Base-by-base conservation (phyloP, 148 eudicot genomes). In the Amaranthus palmeri region DNA sequence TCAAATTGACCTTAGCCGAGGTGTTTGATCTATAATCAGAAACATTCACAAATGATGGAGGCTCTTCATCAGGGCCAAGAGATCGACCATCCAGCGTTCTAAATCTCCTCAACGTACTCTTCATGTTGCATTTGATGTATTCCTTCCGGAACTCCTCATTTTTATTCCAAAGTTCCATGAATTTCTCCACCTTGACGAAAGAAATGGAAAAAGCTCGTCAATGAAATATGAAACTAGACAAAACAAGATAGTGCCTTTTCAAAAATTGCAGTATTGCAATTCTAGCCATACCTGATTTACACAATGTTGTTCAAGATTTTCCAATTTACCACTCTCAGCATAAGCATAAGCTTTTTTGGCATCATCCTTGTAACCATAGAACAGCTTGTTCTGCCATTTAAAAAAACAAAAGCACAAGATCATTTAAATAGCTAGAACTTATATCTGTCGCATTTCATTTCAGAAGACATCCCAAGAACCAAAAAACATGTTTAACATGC, bases 61-160 rank as follows among this genome's bases (percentile, higher is more conserved):
- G 84, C 75, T 81, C 83, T 81, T 95, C 97, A 75, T 87, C 84
- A 41, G 88, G 89, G 70, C 91, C 98, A 70, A 91, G 96, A 59
- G 93, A 72, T 65, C 92, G 91, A 41, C 98, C 96, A 71, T 91
- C 98, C 70, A 85, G 61, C 25, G 98, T 92, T 60, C 87, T 83
- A n/a, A 91, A 81, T 84, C 96, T 89, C 88, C 96, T 75, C 52
- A 88, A 36, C 11, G 86, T 87, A 81, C 93, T 90, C 79, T 83
- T 81, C 51, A 68, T 73, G 73, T 88, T 91, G 81, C 85, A 71
- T 81, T 80, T 83, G 54, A 85, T 57, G 54, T 91, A 95, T 49
- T 89, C 93, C 62, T 78, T 77, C 12, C 97, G 76, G 67, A 88
- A 89, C 74, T 91, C 92, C 6, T 86, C 88, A 67, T 88, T 76